Conservation (phyloP, 371 early-diverging fungal genomes). For the Mucor sp. region DNA sequence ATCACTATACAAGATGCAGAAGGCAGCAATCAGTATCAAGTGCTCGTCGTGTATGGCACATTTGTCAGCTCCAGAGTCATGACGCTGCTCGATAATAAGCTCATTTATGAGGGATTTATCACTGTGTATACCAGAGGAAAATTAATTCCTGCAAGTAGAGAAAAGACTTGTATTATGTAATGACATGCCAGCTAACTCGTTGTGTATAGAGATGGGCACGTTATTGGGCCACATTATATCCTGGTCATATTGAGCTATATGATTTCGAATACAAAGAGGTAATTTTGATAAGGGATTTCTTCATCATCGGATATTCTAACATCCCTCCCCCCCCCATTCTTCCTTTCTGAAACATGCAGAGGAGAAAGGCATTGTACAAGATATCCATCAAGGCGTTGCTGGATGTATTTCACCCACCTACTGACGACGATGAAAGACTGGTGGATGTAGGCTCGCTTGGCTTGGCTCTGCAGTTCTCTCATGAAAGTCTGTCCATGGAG, state of each 20-base stretch:
- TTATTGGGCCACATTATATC: constrained; percentile 43
- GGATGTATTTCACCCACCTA: constrained; percentile 39
- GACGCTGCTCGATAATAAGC: constrained; percentile 30
- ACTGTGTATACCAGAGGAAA: constrained; percentile 47
- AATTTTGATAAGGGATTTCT: background rate
- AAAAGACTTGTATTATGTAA: background rate
- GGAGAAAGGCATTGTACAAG: constrained; percentile 26
- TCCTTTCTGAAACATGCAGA: constrained; percentile 17
- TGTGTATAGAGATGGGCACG: constrained; percentile 43
- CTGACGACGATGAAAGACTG: constrained; percentile 46
- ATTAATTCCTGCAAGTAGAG: constrained; percentile 38
- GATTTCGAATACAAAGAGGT: constrained; percentile 54
- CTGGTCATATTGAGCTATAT: constrained; percentile 36
- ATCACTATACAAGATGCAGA: constrained; percentile 23
- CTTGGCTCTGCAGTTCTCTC: constrained; percentile 43
- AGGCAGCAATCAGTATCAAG: constrained; percentile 28
- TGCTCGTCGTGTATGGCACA: constrained; percentile 38
- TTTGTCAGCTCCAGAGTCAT: constrained; percentile 36
- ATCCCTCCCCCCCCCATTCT: background rate
- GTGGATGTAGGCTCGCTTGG: constrained; percentile 49
- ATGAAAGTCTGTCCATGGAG: constrained; percentile 11
- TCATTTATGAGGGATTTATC: constrained; percentile 37
- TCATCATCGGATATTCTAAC: background rate
- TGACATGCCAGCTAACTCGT: background rate
- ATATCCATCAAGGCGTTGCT: constrained; percentile 35